These are phyloP conservation scores for Pholiota microspora DNA, from an alignment of 768 basidiomycete species.

Conservation along the genomic window DNA sequence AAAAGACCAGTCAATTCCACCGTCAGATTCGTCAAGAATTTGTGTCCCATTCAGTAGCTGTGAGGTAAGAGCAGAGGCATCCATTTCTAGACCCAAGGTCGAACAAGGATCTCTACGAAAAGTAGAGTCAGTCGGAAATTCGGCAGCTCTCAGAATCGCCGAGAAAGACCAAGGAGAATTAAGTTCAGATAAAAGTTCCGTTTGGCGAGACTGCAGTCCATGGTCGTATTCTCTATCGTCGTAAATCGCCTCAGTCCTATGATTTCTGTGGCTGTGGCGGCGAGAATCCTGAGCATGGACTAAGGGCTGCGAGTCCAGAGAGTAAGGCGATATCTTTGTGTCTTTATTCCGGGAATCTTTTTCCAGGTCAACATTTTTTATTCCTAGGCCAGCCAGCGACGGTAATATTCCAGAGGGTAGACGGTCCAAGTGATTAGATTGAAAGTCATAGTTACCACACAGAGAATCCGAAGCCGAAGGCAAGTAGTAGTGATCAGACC, in stretches of 20 bases:
- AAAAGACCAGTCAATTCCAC: slow-evolving; percentile 18
- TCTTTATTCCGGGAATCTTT: slow-evolving; percentile 10
- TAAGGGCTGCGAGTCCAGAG: not conserved
- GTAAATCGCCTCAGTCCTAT: slow-evolving; percentile 12
- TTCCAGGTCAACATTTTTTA: slow-evolving; percentile 22
- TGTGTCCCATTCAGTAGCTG: not conserved
- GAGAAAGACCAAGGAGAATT: slow-evolving; percentile 23
- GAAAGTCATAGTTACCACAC: slow-evolving; percentile 28
- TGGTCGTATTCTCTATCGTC: not conserved
- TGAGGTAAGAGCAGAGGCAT: slow-evolving; percentile 6
- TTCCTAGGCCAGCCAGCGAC: slow-evolving; percentile 29
- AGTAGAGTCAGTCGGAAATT: slow-evolving; percentile 16
- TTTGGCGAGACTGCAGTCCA: not conserved
- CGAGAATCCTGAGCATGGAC: slow-evolving; percentile 4
- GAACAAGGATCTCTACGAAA: slow-evolving; percentile 10
- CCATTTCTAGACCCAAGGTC: slow-evolving; percentile 12
- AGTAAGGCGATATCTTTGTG: not conserved
- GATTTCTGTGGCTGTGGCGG: slow-evolving; percentile 4
- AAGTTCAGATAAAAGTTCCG: not conserved
- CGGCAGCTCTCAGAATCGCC: slow-evolving; percentile 18
- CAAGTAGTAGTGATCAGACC: slow-evolving; percentile 12
- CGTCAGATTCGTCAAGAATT: not conserved
- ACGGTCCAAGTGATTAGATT: slow-evolving; percentile 32
- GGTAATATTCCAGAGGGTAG: slow-evolving; percentile 10
- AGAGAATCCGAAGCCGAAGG: slow-evolving; percentile 11